These are phyloP conservation scores for Paspalum vaginatum DNA, from an alignment of 176 grass and related monocot species.

Conservation along the genomic window DNA sequence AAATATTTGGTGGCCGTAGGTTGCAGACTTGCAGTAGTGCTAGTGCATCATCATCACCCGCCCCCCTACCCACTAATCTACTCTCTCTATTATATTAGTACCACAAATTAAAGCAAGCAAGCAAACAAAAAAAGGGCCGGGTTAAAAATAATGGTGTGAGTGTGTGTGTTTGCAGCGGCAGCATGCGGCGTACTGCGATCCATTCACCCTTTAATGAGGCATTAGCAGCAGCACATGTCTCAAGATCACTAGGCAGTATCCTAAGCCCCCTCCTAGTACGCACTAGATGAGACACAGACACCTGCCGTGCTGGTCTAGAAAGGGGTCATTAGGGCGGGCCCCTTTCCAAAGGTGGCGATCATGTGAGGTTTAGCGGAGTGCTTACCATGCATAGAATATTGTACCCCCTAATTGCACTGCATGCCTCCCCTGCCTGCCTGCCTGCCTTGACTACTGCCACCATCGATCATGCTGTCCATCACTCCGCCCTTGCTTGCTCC, in stretches of 20 bases:
- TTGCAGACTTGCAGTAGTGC: constrained; percentile 21
- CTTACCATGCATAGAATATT: constrained; percentile 41
- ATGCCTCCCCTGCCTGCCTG: neutral
- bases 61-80: constrained; percentile 9
- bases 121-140: neutral
- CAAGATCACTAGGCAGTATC: constrained; percentile 59
- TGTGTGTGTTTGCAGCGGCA: constrained; percentile 17
- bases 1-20: constrained; percentile 42
- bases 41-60: constrained; percentile 50
- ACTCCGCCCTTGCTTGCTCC: neutral
- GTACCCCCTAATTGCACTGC: constrained; percentile 33
- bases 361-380: constrained; percentile 56
- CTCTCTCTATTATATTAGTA: neutral
- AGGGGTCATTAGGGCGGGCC: constrained; percentile 47
- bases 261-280: constrained; percentile 37
- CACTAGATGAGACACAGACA: constrained; percentile 50
- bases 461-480: neutral
- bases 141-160: neutral
- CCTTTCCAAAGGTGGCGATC: constrained; percentile 57
- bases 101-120: neutral
- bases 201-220: constrained; percentile 50
- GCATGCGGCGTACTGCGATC: constrained; percentile 18
- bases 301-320: constrained; percentile 60
- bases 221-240: constrained; percentile 63
- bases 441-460: constrained; percentile 23